Percentiles rank a stretch among this genome's conserved stretches.
phyloP scores from a whole-genome alignment of 129 eudicot genomes.

The Centaurea solstitialis region DNA sequence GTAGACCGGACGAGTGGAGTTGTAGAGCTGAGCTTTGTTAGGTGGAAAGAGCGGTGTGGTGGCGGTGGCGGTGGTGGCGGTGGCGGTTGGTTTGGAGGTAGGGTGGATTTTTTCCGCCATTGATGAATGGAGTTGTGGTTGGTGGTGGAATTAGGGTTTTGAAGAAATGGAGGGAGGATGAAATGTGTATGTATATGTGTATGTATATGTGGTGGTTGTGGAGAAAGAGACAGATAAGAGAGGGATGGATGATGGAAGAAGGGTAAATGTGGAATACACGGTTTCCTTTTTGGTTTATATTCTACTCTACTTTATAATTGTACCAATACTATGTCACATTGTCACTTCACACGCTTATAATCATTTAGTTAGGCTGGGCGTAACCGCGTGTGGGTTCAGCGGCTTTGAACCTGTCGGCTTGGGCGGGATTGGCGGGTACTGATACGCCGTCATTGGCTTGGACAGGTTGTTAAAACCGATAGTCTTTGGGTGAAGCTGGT shows the following conservation, averaged over 20 bases:
- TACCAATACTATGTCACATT: neutral
- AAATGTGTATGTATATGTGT: neutral
- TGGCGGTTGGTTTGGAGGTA: slow-evolving; percentile 45
- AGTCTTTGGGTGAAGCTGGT: too few species aligned
- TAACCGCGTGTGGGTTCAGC: too few species aligned
- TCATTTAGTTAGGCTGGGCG: too few species aligned
- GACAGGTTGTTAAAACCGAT: too few species aligned
- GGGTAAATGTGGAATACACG: neutral
- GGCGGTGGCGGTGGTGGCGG: slow-evolving; percentile 36
- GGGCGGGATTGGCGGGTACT: too few species aligned
- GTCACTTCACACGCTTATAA: too few species aligned
- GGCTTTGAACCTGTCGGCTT: too few species aligned
- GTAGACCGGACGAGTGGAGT: slow-evolving; percentile 60
- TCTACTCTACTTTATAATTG: neutral
- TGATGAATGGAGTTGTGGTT: neutral
- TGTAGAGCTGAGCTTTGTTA: slow-evolving; percentile 67
- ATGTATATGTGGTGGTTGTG: neutral
- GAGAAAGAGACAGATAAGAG: neutral
- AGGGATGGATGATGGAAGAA: neutral
- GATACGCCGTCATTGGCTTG: too few species aligned
- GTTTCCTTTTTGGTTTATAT: neutral
- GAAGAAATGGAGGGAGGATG: neutral
- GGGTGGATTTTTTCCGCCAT: slow-evolving; percentile 72
- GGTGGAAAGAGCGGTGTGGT: slow-evolving; percentile 44
- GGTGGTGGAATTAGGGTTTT: neutral